Evolutionary conservation across 305 asterid genomes (phyloP).

Genomic region (Galium porrigens): DNA sequence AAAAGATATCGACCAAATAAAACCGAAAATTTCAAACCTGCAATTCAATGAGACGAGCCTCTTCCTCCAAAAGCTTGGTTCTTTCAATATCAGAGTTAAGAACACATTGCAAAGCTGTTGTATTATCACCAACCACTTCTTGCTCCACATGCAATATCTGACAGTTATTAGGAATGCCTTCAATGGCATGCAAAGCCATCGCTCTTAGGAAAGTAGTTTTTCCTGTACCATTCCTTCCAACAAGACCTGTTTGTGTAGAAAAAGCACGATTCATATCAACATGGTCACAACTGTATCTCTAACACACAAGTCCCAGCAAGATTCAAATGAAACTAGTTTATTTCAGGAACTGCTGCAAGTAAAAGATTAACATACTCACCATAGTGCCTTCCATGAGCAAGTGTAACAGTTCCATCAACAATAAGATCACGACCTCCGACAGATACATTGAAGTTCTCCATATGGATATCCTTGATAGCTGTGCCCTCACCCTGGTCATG

Average conservation of each 20-base stretch:
- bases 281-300: neutral
- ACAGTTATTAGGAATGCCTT: slow-evolving; percentile 90
- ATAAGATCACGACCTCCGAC: slow-evolving; percentile 97
- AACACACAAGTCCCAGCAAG: neutral
- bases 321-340: neutral
- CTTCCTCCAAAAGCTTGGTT: slow-evolving; percentile 73
- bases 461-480: slow-evolving; percentile 71
- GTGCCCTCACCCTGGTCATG: slow-evolving; percentile 64
- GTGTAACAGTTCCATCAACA: slow-evolving; percentile 71
- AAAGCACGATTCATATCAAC: slow-evolving; percentile 10
- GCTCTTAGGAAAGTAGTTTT: slow-evolving; percentile 90
- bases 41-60: slow-evolving; percentile 48
- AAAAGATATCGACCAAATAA: too few relatives aligned
- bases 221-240: slow-evolving; percentile 98
- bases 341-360: slow-evolving; percentile 9
- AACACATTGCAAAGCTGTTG: slow-evolving; percentile 76
- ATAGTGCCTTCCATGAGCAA: slow-evolving; percentile 81
- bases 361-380: slow-evolving; percentile 42
- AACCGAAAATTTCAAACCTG: slow-evolving; percentile 41
- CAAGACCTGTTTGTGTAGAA: slow-evolving; percentile 51
- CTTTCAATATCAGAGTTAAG: slow-evolving; percentile 80
- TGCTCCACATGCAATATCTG: slow-evolving; percentile 97
- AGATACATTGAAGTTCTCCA: slow-evolving; percentile 81
- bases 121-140: slow-evolving; percentile 92
- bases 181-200: slow-evolving; percentile 98